A percentile compares a stretch with the other conserved stretches of the same genome.
phyloP scores from a whole-genome alignment of 2,329 filamentous ascomycete genomes.

The Penicillium sp. region DNA sequence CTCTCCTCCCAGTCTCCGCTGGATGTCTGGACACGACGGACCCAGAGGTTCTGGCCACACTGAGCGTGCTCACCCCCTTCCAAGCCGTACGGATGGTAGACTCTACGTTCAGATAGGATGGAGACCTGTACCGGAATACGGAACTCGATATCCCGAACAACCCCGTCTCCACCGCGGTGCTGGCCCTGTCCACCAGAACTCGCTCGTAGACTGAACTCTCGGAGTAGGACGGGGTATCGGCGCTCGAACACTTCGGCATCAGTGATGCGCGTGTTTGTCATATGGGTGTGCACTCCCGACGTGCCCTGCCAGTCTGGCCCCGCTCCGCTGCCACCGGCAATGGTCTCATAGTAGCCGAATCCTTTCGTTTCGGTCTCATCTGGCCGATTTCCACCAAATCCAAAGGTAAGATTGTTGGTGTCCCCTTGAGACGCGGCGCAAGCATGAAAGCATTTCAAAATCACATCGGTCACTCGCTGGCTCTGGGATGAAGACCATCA shows the following conservation, averaged over 20 bases:
- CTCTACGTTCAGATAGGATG: conserved; percentile 70
- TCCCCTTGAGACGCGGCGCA: conserved; percentile 73
- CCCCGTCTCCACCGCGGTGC: conserved; percentile 71
- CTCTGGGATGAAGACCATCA: conserved; percentile 12
- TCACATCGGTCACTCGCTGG: conserved; percentile 56
- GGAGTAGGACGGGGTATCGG: conserved; percentile 69
- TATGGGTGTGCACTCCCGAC: conserved; percentile 75
- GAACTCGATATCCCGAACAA: conserved; percentile 77
- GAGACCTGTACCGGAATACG: conserved; percentile 71
- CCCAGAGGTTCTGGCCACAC: conserved; percentile 81
- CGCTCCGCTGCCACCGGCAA: conserved; percentile 72
- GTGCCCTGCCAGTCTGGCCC: conserved; percentile 71
- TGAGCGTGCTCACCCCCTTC: conserved; percentile 72
- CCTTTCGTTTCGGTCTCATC: conserved; percentile 19
- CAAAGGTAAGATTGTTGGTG: conserved; percentile 61
- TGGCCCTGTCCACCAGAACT: conserved; percentile 64
- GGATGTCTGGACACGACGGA: conserved; percentile 35
- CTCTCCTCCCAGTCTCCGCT: conserved; percentile 21
- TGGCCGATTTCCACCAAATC: conserved; percentile 21
- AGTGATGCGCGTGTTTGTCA: conserved; percentile 83
- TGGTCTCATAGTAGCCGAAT: conserved; percentile 82
- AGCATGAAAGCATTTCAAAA: conserved; percentile 71
- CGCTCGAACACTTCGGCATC: conserved; percentile 77
- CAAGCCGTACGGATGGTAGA: conserved; percentile 74
- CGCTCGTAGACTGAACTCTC: conserved; percentile 64